phyloP scores from a whole-genome alignment of 148 eudicot species.

The Cornus suecica region DNA sequence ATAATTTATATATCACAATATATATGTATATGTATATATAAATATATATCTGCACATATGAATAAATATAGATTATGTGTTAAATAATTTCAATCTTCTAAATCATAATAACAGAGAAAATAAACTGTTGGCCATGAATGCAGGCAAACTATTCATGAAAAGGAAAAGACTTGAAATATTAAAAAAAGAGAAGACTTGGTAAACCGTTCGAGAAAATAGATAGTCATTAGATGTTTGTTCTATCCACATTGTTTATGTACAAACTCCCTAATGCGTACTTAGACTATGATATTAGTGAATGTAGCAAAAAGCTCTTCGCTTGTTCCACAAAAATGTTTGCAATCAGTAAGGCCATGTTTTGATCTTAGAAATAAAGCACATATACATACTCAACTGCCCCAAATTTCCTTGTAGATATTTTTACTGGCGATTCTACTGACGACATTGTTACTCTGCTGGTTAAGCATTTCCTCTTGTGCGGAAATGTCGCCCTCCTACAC shows the following conservation, averaged over 20 bases:
- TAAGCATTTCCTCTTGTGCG: conserved; percentile 89
- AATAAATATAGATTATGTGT: too few relatives aligned
- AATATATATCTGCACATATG: too few relatives aligned
- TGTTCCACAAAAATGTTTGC: background rate
- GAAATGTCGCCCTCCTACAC: conserved; percentile 61
- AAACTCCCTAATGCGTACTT: background rate
- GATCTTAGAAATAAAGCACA: background rate
- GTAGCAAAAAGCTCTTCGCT: background rate
- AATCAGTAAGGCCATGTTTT: background rate
- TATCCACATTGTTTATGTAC: background rate
- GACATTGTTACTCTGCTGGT: conserved; percentile 51
- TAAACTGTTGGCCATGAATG: too few relatives aligned
- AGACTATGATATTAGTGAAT: background rate
- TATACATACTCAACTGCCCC: conserved; percentile 47
- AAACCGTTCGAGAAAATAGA: background rate
- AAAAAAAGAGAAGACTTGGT: background rate
- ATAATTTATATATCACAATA: too few relatives aligned
- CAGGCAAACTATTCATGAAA: too few relatives aligned
- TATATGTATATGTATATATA: too few relatives aligned
- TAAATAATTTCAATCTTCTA: too few relatives aligned
- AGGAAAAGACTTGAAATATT: too few relatives aligned
- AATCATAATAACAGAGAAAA: too few relatives aligned
- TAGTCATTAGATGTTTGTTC: background rate
- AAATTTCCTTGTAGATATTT: conserved; percentile 67
- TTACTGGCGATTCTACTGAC: conserved; percentile 62